Evolutionary conservation across 768 basidiomycete genomes (phyloP), one percentile per base, ranked within the genome.

Genomic region (Termitomyces bulborhizus): DNA sequence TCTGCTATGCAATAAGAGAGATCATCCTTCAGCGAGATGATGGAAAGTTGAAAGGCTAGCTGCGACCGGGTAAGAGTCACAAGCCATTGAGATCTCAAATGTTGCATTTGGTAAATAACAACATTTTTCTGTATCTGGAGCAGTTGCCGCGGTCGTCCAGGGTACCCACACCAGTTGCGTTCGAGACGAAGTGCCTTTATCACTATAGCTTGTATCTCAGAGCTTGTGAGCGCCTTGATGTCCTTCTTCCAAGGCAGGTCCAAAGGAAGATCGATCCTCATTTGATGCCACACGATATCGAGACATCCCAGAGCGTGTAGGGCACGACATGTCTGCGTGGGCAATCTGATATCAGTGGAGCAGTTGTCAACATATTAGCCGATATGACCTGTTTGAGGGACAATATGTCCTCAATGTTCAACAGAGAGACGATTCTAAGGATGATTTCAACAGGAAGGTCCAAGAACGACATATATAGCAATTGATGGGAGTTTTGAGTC

Each of bases 251-350:
- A 56, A 29, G 76, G 73, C 0, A 79, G 62, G 62, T 82, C 76
- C 53, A 76, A 64, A 51, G 81, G 77, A 32, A 84, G 63, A 62
- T 77, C 74, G 32, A 78, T 57, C 36, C 70, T 70, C 55, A 79
- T 59, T 34, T 73, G 72, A 66, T 79, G 83, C 82, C 82, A 84
- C 39, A 82, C 65, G 64, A 81, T 82, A 62, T 85, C 78, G 40
- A 66, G 66, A 47, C 71, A 73, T 13, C 73, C 75, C 42, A 79
- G 73, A n/a, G 75, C 74, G 68, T 85, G 76, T 55, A 83, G 67
- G 57, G 68, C 77, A 76, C 83, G 84, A 74, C 81, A 81, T 65
- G 80, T 77, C 80, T 85, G 66, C 70, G 71, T 73, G 71, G 65
- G n/a, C 21, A 48, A 29, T n/a, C n/a, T n/a, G 16, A 26, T 41